Conservation (phyloP, 2,329 filamentous ascomycete genomes). For the Ophiobolus disseminans region DNA sequence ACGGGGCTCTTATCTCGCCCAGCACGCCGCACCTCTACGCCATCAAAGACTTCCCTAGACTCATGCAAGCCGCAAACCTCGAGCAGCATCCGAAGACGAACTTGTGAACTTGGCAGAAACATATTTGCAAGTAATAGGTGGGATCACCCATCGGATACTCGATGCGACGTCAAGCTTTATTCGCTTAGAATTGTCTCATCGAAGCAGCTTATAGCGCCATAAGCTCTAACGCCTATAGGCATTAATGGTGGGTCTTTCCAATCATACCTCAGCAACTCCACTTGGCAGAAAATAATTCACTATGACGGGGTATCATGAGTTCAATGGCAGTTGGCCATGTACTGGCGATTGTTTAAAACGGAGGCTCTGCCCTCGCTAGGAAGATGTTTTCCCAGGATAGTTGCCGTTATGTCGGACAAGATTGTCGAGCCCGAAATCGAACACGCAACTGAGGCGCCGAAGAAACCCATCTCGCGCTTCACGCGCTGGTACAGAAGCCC, state of each 20-base stretch:
- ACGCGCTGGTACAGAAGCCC: constrained; percentile 53
- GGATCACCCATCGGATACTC: too few species aligned
- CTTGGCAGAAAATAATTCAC: neutral
- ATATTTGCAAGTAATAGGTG: too few species aligned
- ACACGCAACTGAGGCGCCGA: neutral
- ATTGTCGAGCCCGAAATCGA: constrained; percentile 23
- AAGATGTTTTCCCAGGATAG: too few species aligned
- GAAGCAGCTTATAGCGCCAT: constrained; percentile 15
- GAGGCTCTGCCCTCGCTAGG: too few species aligned
- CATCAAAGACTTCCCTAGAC: constrained; percentile 1
- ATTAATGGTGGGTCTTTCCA: constrained; percentile 1
- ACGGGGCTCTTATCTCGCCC: neutral
- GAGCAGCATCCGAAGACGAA: neutral
- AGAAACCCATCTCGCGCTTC: constrained; percentile 27
- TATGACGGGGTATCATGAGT: too few species aligned
- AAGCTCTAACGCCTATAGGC: constrained; percentile 4
- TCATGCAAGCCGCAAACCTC: neutral
- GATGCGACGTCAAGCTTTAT: constrained; percentile 4
- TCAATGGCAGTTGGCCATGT: too few species aligned
- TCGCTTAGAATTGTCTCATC: constrained; percentile 17
- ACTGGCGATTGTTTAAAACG: too few species aligned
- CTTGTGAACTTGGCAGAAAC: neutral
- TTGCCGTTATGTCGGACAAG: constrained; percentile 17
- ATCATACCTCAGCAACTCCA: neutral
- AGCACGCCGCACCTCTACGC: neutral